phyloP scores from a whole-genome alignment of 225 moss, liverwort and hornwort genomes.

The Ulota crispa region DNA sequence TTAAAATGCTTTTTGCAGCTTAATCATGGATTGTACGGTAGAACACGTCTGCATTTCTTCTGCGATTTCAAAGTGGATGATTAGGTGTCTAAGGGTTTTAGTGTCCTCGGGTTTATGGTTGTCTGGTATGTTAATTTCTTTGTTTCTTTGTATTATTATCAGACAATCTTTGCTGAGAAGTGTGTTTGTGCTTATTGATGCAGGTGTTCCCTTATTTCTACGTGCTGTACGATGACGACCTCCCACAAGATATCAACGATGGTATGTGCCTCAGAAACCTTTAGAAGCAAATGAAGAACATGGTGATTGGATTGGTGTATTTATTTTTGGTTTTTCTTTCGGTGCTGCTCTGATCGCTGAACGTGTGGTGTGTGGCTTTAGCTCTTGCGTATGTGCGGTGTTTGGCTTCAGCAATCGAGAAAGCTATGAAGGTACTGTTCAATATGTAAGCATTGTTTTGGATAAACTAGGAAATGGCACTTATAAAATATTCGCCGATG shows the following conservation, averaged over 20 bases:
- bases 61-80: not conserved
- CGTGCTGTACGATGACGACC: conserved; percentile 85
- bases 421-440: conserved; percentile 80
- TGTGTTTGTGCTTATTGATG: conserved; percentile 17
- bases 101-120: not conserved
- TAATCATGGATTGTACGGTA: not conserved
- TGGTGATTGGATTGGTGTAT: not conserved
- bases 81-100: not conserved
- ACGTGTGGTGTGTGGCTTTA: conserved; percentile 36
- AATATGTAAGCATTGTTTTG: not conserved
- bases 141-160: not conserved
- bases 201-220: conserved; percentile 96
- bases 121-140: not conserved
- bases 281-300: not conserved
- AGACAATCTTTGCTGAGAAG: not conserved
- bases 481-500: not conserved
- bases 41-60: not conserved
- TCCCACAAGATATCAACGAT: conserved; percentile 85
- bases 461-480: not conserved
- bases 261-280: conserved; percentile 40
- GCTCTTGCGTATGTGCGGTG: conserved; percentile 87
- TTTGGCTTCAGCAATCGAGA: conserved; percentile 87
- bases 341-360: conserved; percentile 12
- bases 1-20: not conserved
- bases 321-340: not conserved